A percentile compares a stretch with the other conserved stretches of the same genome.
Conservation (phyloP, 495 filamentous ascomycete genomes). For the Podospora comata region DNA sequence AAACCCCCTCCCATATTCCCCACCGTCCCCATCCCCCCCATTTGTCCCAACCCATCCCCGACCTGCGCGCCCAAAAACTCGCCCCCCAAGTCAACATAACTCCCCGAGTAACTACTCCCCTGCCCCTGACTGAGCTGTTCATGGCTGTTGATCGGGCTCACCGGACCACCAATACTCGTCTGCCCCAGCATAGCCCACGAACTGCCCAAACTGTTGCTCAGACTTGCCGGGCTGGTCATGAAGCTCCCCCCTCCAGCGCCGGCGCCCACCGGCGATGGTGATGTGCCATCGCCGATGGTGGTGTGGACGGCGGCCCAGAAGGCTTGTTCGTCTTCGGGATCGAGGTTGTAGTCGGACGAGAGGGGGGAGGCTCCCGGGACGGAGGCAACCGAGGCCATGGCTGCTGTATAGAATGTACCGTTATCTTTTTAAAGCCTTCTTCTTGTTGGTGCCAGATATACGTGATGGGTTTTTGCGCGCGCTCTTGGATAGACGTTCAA, state of each 20-base stretch:
- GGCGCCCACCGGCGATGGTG: slow-evolving; percentile 21
- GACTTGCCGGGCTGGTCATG: slow-evolving; percentile 37
- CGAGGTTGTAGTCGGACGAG: slow-evolving; percentile 29
- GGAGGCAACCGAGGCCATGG: slow-evolving; percentile 38
- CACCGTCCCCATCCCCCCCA: slow-evolving; percentile 13
- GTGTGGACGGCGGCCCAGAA: slow-evolving; percentile 27
- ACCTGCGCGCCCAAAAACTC: not conserved
- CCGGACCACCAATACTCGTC: slow-evolving; percentile 24
- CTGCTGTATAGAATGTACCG: not conserved
- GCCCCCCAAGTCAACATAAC: slow-evolving; percentile 9
- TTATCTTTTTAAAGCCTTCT: not conserved
- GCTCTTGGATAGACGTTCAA: not conserved
- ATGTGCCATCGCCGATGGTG: slow-evolving; percentile 16
- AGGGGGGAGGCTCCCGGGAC: slow-evolving; percentile 30
- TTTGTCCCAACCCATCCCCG: not conserved
- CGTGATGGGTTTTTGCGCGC: too few species aligned
- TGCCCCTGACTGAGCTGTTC: slow-evolving; percentile 10
- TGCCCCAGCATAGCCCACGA: slow-evolving; percentile 41
- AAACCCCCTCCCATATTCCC: slow-evolving; percentile 2
- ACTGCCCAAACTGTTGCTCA: slow-evolving; percentile 39
- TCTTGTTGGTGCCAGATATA: not conserved
- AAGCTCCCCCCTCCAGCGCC: slow-evolving; percentile 28
- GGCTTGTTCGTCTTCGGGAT: slow-evolving; percentile 24
- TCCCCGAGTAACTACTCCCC: not conserved
- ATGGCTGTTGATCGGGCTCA: slow-evolving; percentile 20